Evolutionary conservation across 1,284 basidiomycete species (phyloP).

Genomic region (Omphalotus olearius): DNA sequence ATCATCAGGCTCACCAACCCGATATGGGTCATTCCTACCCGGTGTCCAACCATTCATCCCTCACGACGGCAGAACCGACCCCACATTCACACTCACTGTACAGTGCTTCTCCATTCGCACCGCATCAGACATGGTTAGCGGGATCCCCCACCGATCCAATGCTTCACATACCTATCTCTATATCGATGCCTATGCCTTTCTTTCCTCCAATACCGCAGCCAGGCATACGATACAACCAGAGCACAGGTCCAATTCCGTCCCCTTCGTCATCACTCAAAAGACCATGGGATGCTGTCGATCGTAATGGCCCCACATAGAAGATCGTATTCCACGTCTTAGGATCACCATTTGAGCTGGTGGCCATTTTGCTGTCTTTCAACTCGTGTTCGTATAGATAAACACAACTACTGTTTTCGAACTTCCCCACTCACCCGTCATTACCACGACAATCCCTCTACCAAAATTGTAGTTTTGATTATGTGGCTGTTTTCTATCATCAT

Average conservation of each 20-base stretch:
- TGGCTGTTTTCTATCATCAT: too few species aligned
- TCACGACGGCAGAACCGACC: neutral
- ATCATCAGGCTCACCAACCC: conserved; percentile 7
- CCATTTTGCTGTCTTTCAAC: too few species aligned
- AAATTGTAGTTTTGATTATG: too few species aligned
- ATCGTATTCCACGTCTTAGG: too few species aligned
- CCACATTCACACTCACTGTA: neutral
- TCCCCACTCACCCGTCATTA: too few species aligned
- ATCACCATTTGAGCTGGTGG: too few species aligned
- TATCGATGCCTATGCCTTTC: conserved; percentile 7
- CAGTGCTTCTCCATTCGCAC: neutral
- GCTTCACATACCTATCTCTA: neutral
- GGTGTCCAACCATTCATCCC: neutral
- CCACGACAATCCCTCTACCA: too few species aligned
- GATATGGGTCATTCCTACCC: neutral
- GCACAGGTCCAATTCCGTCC: too few species aligned
- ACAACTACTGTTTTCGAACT: too few species aligned
- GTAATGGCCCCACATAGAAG: neutral
- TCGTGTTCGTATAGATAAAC: too few species aligned
- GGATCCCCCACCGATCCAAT: neutral
- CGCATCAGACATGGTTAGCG: neutral
- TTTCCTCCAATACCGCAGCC: neutral
- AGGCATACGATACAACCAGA: neutral
- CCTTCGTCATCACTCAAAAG: conserved; percentile 2
- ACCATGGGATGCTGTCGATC: neutral